Evolutionary conservation across 1,284 basidiomycete genomes (phyloP).

Genomic region (Ustilago nuda): DNA sequence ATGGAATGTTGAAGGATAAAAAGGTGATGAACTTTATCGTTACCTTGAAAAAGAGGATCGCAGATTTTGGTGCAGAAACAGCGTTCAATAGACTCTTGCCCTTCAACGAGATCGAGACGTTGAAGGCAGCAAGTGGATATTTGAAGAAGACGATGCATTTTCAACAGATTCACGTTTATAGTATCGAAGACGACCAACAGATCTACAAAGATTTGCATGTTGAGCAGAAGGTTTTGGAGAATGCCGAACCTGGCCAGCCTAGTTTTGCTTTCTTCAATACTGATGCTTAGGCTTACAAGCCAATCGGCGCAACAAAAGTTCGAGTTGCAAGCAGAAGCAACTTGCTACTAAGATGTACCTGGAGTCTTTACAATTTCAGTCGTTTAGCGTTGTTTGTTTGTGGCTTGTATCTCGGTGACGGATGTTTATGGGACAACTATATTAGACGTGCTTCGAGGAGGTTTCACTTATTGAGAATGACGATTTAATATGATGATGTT

Average conservation of each 20-base stretch:
- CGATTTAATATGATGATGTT: no score
- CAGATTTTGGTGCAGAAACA: slow-evolving; percentile 79
- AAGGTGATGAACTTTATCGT: slow-evolving; percentile 94
- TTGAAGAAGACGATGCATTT: slow-evolving; percentile 85
- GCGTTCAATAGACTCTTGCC: slow-evolving; percentile 89
- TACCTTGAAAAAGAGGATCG: slow-evolving; percentile 89
- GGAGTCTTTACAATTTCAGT: no score
- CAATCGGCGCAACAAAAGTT: background rate
- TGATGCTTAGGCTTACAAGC: slow-evolving; percentile 7
- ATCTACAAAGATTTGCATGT: slow-evolving; percentile 74
- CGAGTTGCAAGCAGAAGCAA: background rate
- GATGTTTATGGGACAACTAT: no score
- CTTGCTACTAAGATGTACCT: no score
- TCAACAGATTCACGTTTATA: slow-evolving; percentile 77
- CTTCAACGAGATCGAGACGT: slow-evolving; percentile 85
- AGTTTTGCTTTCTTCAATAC: slow-evolving; percentile 39
- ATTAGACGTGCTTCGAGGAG: no score
- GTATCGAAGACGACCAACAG: slow-evolving; percentile 77
- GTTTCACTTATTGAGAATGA: no score
- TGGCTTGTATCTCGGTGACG: no score
- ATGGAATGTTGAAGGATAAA: slow-evolving; percentile 95
- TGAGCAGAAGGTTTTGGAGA: slow-evolving; percentile 79
- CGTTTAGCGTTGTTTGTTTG: no score
- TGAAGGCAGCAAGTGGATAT: slow-evolving; percentile 74
- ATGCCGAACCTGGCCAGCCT: slow-evolving; percentile 81